phyloP scores from a whole-genome alignment of 768 basidiomycete species.

The Dendrothele bispora region DNA sequence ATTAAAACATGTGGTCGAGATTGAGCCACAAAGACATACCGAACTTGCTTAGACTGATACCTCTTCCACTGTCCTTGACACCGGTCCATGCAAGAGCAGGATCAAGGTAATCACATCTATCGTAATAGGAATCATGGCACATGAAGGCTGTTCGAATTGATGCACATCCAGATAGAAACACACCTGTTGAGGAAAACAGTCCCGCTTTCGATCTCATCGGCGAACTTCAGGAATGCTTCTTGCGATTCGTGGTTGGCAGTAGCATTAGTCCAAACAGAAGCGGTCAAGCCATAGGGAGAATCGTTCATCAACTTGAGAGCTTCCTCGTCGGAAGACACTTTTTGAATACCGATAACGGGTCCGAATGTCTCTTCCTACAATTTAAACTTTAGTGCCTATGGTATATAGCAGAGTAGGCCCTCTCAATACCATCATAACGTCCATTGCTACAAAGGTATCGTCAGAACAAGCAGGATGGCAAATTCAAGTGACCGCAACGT shows the following conservation, averaged over 20 bases:
- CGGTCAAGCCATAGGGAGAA: conserved; percentile 92
- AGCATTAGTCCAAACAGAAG: conserved; percentile 89
- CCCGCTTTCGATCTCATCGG: conserved; percentile 77
- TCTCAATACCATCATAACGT: conserved; percentile 83
- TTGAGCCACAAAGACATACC: conserved; percentile 49
- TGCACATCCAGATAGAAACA: too few species aligned
- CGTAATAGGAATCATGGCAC: neutral
- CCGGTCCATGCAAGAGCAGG: conserved; percentile 95
- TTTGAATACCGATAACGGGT: conserved; percentile 90
- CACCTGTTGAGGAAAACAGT: conserved; percentile 93
- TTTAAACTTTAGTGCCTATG: neutral
- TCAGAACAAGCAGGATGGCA: conserved; percentile 4
- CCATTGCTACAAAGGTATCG: conserved; percentile 61
- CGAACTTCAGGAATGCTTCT: conserved; percentile 63
- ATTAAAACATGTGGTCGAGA: conserved; percentile 1
- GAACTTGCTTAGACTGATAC: conserved; percentile 86
- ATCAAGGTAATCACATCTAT: conserved; percentile 84
- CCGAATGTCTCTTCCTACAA: conserved; percentile 87
- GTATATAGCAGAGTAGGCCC: neutral
- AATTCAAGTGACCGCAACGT: conserved; percentile 28
- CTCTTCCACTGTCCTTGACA: conserved; percentile 90
- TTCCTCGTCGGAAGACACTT: conserved; percentile 84
- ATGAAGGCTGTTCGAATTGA: too few species aligned
- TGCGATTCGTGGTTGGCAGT: conserved; percentile 61
- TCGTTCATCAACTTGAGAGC: conserved; percentile 94